A percentile compares a stretch with the other conserved stretches of the same genome.
These are phyloP conservation scores for Coix lacrymajobi DNA, from an alignment of 176 grass and related monocot species.

Conservation along the genomic window DNA sequence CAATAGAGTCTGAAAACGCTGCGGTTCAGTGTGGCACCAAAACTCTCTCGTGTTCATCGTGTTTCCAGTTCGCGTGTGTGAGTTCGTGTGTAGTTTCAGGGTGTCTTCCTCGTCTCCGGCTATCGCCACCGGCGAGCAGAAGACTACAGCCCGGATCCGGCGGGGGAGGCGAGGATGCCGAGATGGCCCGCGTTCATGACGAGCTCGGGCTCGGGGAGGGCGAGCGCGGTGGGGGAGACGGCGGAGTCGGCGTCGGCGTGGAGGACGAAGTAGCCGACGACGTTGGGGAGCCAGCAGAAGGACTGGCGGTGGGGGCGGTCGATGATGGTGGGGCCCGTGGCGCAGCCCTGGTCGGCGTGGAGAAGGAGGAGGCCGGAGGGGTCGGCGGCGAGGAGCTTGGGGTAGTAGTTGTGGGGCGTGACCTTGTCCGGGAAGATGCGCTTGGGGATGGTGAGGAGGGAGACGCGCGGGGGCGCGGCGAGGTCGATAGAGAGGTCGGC, in stretches of 20 bases:
- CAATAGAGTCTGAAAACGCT: too few species aligned
- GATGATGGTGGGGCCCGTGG: background rate
- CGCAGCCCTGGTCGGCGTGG: background rate
- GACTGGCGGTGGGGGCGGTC: background rate
- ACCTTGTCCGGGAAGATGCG: background rate
- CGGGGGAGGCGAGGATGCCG: background rate
- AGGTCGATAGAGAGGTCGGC: background rate
- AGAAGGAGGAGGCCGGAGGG: background rate
- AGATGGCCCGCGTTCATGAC: background rate
- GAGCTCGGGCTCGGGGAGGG: background rate
- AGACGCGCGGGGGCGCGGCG: background rate
- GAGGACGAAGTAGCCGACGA: background rate
- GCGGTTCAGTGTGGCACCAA: too few species aligned
- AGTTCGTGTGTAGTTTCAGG: too few species aligned
- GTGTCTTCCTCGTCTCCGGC: too few species aligned
- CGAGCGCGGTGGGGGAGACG: background rate
- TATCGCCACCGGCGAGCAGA: too few species aligned
- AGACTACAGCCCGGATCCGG: too few species aligned
- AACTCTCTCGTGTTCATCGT: too few species aligned
- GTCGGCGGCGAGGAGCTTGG: background rate
- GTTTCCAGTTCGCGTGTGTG: too few species aligned
- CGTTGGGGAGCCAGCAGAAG: background rate
- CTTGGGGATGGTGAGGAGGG: background rate
- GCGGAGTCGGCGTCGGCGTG: background rate
- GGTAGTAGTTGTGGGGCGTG: background rate